Conservation (phyloP, 2,329 filamentous ascomycete genomes). For the Trichoderma afroharzianum region DNA sequence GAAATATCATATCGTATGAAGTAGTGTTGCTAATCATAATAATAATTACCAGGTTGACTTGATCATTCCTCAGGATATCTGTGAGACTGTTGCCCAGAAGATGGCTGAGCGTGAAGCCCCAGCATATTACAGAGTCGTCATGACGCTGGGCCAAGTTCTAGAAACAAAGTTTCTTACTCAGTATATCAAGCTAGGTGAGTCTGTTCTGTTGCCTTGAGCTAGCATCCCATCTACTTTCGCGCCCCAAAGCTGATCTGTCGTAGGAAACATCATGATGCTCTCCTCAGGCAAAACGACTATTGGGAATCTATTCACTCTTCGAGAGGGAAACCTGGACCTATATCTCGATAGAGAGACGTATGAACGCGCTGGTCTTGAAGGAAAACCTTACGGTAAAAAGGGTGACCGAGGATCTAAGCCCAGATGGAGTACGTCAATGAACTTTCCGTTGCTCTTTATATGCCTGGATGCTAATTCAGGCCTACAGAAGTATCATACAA, state of each 20-base stretch:
- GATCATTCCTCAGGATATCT: constrained; percentile 64
- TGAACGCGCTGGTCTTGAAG: constrained; percentile 76
- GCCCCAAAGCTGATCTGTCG: not conserved
- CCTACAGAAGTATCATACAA: constrained; percentile 71
- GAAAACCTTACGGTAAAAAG: constrained; percentile 60
- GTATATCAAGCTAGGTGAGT: constrained; percentile 73
- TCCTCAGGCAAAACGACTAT: constrained; percentile 70
- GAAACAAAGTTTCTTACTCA: constrained; percentile 74
- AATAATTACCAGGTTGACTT: constrained; percentile 55
- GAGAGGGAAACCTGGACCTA: constrained; percentile 68
- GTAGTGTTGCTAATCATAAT: not conserved
- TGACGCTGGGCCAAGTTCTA: constrained; percentile 70
- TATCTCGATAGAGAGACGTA: constrained; percentile 79
- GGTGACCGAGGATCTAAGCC: constrained; percentile 59
- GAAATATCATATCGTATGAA: not conserved
- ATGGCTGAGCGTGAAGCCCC: constrained; percentile 40
- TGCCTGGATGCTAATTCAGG: not conserved
- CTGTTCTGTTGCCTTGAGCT: not conserved
- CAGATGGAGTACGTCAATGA: constrained; percentile 61
- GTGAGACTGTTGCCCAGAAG: constrained; percentile 50
- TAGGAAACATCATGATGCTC: constrained; percentile 78
- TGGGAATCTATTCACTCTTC: constrained; percentile 69
- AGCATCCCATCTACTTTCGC: not conserved
- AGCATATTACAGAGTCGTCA: constrained; percentile 64
- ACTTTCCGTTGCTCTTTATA: not conserved